Evolutionary conservation across 352 stramenopile species (phyloP).

Genomic region (Elongisporangium prolatum): DNA sequence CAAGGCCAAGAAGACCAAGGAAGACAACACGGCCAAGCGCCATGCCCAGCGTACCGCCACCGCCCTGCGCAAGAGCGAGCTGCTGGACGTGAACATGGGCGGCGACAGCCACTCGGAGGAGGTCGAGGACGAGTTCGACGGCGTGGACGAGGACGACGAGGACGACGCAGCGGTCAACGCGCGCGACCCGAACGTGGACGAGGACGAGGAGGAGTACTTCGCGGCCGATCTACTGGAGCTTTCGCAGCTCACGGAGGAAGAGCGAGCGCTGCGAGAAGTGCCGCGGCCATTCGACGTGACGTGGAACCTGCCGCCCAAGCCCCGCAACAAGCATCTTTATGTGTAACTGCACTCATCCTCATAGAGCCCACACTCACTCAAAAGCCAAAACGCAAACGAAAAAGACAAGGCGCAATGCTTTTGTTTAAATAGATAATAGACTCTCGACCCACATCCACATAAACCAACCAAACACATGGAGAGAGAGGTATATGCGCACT

Average conservation of each 20-base stretch:
- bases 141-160: conserved; percentile 1
- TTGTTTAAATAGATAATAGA: conserved; percentile 22
- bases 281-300: conserved; percentile 71
- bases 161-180: not conserved
- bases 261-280: conserved; percentile 31
- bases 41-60: not conserved
- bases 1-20: conserved; percentile 28
- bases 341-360: conserved; percentile 27
- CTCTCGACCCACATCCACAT: conserved; percentile 5
- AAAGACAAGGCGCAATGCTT: conserved; percentile 4
- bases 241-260: conserved; percentile 26
- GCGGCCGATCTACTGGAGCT: conserved; percentile 30
- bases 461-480: not conserved
- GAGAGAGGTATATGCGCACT: not conserved
- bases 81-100: not conserved
- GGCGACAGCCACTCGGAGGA: not conserved
- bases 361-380: not conserved
- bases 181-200: conserved; percentile 5
- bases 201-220: conserved; percentile 44
- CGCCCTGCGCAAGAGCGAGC: not conserved
- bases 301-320: conserved; percentile 47
- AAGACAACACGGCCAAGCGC: conserved; percentile 9
- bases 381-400: conserved; percentile 2
- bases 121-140: conserved; percentile 9
- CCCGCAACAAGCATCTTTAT: conserved; percentile 80